A percentile compares a stretch with the other conserved stretches of the same genome.
Conservation (phyloP, 495 filamentous ascomycete species). For the Choiromyces venosus region DNA sequence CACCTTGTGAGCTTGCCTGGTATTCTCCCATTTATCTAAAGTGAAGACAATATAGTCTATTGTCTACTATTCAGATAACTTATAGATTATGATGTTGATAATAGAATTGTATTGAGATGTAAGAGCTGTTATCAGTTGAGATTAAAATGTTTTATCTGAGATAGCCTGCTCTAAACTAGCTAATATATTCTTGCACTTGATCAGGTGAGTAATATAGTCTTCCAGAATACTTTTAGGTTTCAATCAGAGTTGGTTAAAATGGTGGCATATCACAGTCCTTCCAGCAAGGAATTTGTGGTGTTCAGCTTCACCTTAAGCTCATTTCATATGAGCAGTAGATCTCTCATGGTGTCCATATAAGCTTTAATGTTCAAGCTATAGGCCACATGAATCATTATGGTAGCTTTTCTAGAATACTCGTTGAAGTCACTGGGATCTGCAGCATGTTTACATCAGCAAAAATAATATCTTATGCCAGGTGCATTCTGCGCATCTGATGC, state of each 20-base stretch:
- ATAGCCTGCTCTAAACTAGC: neutral
- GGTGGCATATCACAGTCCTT: neutral
- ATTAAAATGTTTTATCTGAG: neutral
- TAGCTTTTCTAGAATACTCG: neutral
- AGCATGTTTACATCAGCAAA: too few relatives aligned
- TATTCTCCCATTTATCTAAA: too few relatives aligned
- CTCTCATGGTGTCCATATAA: neutral
- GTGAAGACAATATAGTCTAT: too few relatives aligned
- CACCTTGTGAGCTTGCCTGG: too few relatives aligned
- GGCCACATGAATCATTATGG: neutral
- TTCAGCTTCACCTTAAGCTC: neutral
- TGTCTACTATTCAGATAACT: too few relatives aligned
- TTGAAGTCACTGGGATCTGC: neutral
- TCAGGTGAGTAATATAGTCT: neutral
- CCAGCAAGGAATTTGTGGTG: neutral
- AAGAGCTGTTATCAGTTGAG: neutral
- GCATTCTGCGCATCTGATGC: too few relatives aligned
- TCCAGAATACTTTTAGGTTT: neutral
- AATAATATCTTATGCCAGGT: too few relatives aligned
- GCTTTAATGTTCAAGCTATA: neutral
- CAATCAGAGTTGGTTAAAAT: neutral
- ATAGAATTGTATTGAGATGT: too few relatives aligned
- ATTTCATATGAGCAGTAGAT: neutral
- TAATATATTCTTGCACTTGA: neutral
- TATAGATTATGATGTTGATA: too few relatives aligned